Evolutionary conservation across 2,329 filamentous ascomycete genomes (phyloP).

Genomic region (Anthostomella pinea): DNA sequence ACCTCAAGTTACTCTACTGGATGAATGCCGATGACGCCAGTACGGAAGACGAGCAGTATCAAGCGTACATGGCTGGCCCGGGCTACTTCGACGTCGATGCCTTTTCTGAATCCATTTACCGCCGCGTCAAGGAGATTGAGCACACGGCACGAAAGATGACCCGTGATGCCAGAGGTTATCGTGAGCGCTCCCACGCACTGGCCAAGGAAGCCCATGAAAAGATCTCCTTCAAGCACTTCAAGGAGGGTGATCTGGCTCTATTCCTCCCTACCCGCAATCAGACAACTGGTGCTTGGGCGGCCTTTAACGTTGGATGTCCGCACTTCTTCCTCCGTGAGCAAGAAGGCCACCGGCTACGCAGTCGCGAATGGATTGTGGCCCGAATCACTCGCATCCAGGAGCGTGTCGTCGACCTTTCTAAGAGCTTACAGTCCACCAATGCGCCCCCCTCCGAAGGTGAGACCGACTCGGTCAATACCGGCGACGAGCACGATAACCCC

Average conservation of each 20-base stretch:
- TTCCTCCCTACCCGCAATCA: slow-evolving; percentile 95
- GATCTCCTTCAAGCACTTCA: slow-evolving; percentile 93
- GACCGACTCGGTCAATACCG: slow-evolving; percentile 48
- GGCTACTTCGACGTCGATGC: slow-evolving; percentile 78
- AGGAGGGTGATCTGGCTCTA: slow-evolving; percentile 89
- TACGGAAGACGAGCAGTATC: slow-evolving; percentile 70
- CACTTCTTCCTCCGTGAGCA: slow-evolving; percentile 96
- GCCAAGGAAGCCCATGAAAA: slow-evolving; percentile 91
- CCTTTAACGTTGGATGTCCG: slow-evolving; percentile 95
- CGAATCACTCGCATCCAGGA: slow-evolving; percentile 90
- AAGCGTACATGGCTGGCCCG: slow-evolving; percentile 69
- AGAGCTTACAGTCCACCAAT: slow-evolving; percentile 58
- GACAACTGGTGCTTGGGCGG: slow-evolving; percentile 91
- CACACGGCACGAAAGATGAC: slow-evolving; percentile 91
- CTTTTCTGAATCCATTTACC: slow-evolving; percentile 81
- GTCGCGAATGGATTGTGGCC: slow-evolving; percentile 93
- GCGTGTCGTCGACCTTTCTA: slow-evolving; percentile 87
- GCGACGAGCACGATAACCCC: slow-evolving; percentile 87
- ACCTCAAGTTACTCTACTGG: slow-evolving; percentile 80
- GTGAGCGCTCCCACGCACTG: slow-evolving; percentile 77
- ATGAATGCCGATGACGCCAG: slow-evolving; percentile 65
- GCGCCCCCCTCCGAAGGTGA: slow-evolving; percentile 39
- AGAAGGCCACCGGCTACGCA: slow-evolving; percentile 78
- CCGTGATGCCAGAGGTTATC: slow-evolving; percentile 80
- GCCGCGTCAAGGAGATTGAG: slow-evolving; percentile 90